Conservation (phyloP, 2,329 filamentous ascomycete genomes). For the Arthrinium phaeospermum region DNA sequence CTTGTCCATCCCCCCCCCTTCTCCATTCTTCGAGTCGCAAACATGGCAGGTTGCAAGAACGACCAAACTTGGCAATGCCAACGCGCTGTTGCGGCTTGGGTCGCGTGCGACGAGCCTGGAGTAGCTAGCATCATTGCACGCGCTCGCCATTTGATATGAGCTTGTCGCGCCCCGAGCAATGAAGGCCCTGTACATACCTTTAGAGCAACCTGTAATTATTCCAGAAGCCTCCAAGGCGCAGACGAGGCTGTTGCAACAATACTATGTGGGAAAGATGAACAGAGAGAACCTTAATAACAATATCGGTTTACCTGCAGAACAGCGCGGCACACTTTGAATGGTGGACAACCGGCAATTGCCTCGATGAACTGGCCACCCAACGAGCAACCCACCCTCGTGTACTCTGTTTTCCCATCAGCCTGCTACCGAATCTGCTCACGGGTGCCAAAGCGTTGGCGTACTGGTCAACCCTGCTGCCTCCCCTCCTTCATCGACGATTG, state of each 20-base stretch:
- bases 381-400: background rate
- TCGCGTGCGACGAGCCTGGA: slow-evolving; percentile 5
- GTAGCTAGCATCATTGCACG: slow-evolving; percentile 9
- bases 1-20: background rate
- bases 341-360: background rate
- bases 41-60: background rate
- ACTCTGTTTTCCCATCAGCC: background rate
- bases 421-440: background rate
- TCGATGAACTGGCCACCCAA: slow-evolving; percentile 12
- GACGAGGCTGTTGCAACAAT: background rate
- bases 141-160: slow-evolving; percentile 1
- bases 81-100: background rate
- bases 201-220: slow-evolving; percentile 8
- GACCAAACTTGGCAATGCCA: background rate
- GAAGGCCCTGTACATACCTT: background rate
- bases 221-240: background rate
- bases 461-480: background rate
- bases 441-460: background rate
- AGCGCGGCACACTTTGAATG: slow-evolving; percentile 3
- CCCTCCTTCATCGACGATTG: background rate
- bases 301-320: slow-evolving; percentile 14
- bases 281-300: slow-evolving; percentile 11
- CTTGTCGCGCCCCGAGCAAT: background rate
- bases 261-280: background rate
- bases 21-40: background rate